phyloP scores from a whole-genome alignment of 352 stramenopile species.

The Achlya hypogyna region DNA sequence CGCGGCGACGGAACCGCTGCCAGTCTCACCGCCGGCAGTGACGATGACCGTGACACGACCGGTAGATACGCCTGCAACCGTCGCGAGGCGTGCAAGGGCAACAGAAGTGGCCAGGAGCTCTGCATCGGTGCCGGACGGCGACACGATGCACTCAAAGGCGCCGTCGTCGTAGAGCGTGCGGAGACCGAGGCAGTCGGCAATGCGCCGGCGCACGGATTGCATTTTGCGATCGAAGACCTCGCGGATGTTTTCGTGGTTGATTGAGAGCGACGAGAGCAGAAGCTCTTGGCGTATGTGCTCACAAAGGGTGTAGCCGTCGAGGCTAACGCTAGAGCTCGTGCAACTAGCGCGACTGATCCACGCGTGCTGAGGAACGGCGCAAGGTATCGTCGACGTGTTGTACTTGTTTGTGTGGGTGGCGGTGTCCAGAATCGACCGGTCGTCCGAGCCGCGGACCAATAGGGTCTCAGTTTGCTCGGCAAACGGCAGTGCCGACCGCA shows the following conservation, averaged over 20 bases:
- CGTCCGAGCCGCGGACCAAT: slow-evolving; percentile 74
- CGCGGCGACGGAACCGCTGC: slow-evolving; percentile 62
- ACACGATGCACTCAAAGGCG: slow-evolving; percentile 51
- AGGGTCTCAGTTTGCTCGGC: slow-evolving; percentile 78
- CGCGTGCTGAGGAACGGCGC: slow-evolving; percentile 23
- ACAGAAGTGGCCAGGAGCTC: slow-evolving; percentile 71
- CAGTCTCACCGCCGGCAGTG: slow-evolving; percentile 74
- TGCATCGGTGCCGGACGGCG: slow-evolving; percentile 78
- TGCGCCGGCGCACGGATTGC: slow-evolving; percentile 34
- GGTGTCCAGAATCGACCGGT: slow-evolving; percentile 68
- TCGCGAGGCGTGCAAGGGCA: slow-evolving; percentile 52
- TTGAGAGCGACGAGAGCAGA: slow-evolving; percentile 70
- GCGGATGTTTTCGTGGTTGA: slow-evolving; percentile 59
- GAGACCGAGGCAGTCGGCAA: slow-evolving; percentile 51
- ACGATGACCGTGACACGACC: slow-evolving; percentile 54
- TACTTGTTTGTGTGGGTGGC: slow-evolving; percentile 83
- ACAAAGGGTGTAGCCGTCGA: slow-evolving; percentile 51
- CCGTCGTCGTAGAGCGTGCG: slow-evolving; percentile 42
- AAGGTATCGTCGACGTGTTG: slow-evolving; percentile 66
- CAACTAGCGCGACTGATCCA: slow-evolving; percentile 73
- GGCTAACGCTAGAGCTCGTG: slow-evolving; percentile 73
- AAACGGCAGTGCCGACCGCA: slow-evolving; percentile 61
- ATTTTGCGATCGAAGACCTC: slow-evolving; percentile 68
- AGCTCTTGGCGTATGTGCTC: slow-evolving; percentile 64
- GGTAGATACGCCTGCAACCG: slow-evolving; percentile 25